Base-by-base conservation (phyloP, 176 grass and related monocot species). In the Juncus effusus region DNA sequence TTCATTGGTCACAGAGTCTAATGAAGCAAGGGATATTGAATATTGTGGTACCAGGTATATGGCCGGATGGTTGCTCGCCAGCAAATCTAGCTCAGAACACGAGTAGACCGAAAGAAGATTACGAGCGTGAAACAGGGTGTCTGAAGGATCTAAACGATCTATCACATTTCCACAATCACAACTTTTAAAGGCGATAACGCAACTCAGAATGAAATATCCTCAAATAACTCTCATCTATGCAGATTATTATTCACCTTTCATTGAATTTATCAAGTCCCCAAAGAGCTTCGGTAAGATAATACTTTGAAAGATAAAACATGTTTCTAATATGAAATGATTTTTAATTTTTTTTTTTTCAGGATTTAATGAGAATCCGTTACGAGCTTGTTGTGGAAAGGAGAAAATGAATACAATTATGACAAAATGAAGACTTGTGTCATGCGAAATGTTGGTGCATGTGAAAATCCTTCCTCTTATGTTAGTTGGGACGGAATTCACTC, bases 21-120 rank as follows among this genome's bases (percentile, higher is more conserved):
- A 76, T 81, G 4, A 60, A 60, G 13, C 19, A 76, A 41, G 79
- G 79, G 14, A 65, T 72, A 5, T 4, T 53, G 7, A 61, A 64
- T 47, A 14, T 81, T 9, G 42, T 81, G 42, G 4, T 81, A 41
- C 79, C 79, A 0, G 72, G 72, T 28, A 39, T 81, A 35, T 59
- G 66, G 16, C 72, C 79, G 13, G 64, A 67, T 0, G 89, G 89
- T 2, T 94, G 89, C 64, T 3, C 8, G 0, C 85, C 82, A 15
- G 19, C 51, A 0, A 12, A 72, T 11, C 60, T 83, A 47, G 36
- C 1, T 14, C 9, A 67, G 5, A 73, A 77, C 51, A 40, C 36
- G 4, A 61, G 14, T 9, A 59, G 14, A 19, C 42, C 52, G 40
- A 54, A 72, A 12, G 69, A 76, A 1, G 77, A 39, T 1, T 86